A percentile compares a stretch with the other conserved stretches of the same genome.
Evolutionary conservation across 202 grass and related monocot species (phyloP).

Genomic region (Setaria viridis): DNA sequence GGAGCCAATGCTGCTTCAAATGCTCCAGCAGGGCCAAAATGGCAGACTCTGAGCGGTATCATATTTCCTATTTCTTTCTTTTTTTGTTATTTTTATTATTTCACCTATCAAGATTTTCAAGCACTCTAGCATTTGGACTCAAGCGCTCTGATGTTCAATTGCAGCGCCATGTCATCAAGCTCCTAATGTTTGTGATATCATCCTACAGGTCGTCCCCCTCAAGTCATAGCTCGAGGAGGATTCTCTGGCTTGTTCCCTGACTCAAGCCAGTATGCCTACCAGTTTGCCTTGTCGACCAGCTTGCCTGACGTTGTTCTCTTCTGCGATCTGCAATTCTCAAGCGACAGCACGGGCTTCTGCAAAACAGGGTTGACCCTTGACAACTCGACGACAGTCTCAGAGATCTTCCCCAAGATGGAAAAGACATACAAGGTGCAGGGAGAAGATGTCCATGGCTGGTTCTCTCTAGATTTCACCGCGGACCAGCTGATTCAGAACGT

Average conservation of each 20-base stretch:
- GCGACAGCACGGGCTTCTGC: constrained; percentile 72
- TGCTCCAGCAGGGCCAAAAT: constrained; percentile 51
- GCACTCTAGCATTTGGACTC: background rate
- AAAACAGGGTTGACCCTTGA: constrained; percentile 64
- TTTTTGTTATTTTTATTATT: background rate
- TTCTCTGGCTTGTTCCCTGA: constrained; percentile 95
- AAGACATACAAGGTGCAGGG: constrained; percentile 66
- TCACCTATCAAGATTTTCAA: constrained; percentile 9
- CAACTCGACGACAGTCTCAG: constrained; percentile 70
- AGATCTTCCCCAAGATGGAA: constrained; percentile 65
- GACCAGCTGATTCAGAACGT: constrained; percentile 73
- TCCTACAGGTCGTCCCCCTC: constrained; percentile 66
- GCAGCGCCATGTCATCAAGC: constrained; percentile 7
- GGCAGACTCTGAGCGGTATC: constrained; percentile 84
- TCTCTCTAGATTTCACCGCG: constrained; percentile 79
- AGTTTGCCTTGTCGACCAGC: constrained; percentile 64
- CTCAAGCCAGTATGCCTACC: constrained; percentile 72
- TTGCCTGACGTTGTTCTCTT: constrained; percentile 64
- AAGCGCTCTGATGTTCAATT: constrained; percentile 5
- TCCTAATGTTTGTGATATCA: constrained; percentile 33
- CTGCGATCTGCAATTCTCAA: constrained; percentile 84
- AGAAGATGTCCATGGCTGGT: constrained; percentile 73
- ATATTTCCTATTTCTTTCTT: background rate
- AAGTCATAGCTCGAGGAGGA: constrained; percentile 79
- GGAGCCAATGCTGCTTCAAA: constrained; percentile 58